phyloP scores from a whole-genome alignment of 495 filamentous ascomycete species.

The Apiosordaria backusii region DNA sequence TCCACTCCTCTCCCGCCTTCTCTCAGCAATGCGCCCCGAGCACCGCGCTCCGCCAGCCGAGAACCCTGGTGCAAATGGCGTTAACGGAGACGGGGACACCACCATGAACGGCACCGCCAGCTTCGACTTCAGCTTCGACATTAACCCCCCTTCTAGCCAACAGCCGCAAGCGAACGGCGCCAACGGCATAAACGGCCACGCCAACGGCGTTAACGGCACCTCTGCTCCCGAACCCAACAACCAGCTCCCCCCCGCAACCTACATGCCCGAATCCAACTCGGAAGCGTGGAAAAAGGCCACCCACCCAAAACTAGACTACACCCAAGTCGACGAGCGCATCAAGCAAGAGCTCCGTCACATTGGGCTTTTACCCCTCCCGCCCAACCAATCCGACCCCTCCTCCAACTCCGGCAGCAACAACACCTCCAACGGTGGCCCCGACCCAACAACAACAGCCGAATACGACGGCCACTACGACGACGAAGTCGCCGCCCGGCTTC shows the following conservation, averaged over 20 bases:
- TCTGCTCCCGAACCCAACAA: conserved; percentile 18
- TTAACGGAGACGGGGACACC: conserved; percentile 45
- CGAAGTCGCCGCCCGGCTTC: conserved; percentile 85
- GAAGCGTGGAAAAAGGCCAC: conserved; percentile 56
- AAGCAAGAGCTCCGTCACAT: conserved; percentile 92
- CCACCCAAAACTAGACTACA: conserved; percentile 71
- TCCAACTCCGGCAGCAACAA: conserved; percentile 11
- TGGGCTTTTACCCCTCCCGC: conserved; percentile 73
- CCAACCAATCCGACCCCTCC: conserved; percentile 35
- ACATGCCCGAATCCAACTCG: conserved; percentile 65
- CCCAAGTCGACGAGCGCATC: conserved; percentile 80
- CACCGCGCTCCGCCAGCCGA: conserved; percentile 61
- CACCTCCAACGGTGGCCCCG: conserved; percentile 39
- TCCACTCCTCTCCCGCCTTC: conserved; percentile 76
- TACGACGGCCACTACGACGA: conserved; percentile 91
- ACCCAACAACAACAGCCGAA: conserved; percentile 46
- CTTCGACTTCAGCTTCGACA: conserved; percentile 21
- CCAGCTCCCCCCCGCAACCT: conserved; percentile 64
- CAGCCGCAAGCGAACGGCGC: conserved; percentile 48
- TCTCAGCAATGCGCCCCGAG: conserved; percentile 79
- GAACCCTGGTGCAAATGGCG: conserved; percentile 55
- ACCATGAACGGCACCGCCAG: conserved; percentile 26
- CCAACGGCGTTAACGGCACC: conserved; percentile 26
- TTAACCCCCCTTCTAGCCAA: conserved; percentile 1
- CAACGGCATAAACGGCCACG: conserved; percentile 38